Base-by-base conservation (phyloP, 164 flowering plant species). In the Sextonia rubra region DNA sequence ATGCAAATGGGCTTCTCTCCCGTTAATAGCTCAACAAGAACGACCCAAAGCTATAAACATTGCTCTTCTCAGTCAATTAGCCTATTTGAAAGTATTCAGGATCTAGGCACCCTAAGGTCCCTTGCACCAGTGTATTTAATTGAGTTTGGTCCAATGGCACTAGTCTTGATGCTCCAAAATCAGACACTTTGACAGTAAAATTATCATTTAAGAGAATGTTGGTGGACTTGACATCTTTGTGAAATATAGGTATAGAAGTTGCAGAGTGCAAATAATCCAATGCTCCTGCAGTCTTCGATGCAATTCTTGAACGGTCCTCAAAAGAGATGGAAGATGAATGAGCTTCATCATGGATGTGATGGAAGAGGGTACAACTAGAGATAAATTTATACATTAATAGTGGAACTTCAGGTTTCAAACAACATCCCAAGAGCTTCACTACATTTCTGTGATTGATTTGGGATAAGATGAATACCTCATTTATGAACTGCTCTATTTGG, bases 391-490 rank as follows among this genome's bases (percentile, higher is more conserved):
- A 85, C 9, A 85, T 86, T 12, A 87, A 68, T 17, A 82, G 20
- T 0, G 86, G 86, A 3, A 84, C 84, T 73, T 78, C 80, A 9
- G 84, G 77, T 72, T 84, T 87, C 17, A 83, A 72, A 60, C 86
- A 83, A 22, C 85, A 82, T 2, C 88, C 85, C 61, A 83, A 25
- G 12, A 85, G 78, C 62, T 79, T 83, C 1, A 83, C 89, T 1
- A 82, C 84, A 63, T 86, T 80, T 30, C 81, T 77, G 47, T 86
- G 91, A 69, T 86, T 84, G 71, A 83, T 79, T 71, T 82, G 88
- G 27, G 80, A 76, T 22, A 85, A 79, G 12, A 86, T 75, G 12
- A 80, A 62, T 12, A 86, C 79, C 62, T 86, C 85, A 58, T 82
- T 87, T 3, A 80, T 77, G 55, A 80, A 74, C n/a, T 77, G 80